A percentile compares a stretch with the other conserved stretches of the same genome.
phyloP scores from a whole-genome alignment of 192 early-diverging fungal species.

The Gaertneriomyces sp. region DNA sequence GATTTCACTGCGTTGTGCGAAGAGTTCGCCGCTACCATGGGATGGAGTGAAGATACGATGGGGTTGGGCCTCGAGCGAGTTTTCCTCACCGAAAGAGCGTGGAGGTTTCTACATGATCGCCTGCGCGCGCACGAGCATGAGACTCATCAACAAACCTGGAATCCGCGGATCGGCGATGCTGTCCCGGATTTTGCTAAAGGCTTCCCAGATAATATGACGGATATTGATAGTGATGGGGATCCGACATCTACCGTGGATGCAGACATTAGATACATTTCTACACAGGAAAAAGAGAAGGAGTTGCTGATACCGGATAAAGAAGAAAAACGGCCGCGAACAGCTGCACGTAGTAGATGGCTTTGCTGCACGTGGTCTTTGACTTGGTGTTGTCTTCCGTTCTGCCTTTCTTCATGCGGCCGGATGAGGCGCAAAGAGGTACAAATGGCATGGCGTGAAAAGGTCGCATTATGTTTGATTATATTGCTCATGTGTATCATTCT shows the following conservation, averaged over 20 bases:
- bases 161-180: slow-evolving; percentile 3
- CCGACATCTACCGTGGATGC: background rate
- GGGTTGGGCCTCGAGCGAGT: slow-evolving; percentile 22
- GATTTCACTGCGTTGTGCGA: slow-evolving; percentile 23
- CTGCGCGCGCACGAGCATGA: slow-evolving; percentile 24
- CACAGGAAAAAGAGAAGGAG: slow-evolving; percentile 1
- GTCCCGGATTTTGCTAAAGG: slow-evolving; percentile 8
- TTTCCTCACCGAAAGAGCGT: slow-evolving; percentile 32
- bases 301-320: slow-evolving; percentile 1
- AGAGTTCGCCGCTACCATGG: slow-evolving; percentile 24
- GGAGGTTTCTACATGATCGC: slow-evolving; percentile 27
- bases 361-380: slow-evolving; percentile 72
- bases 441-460: slow-evolving; percentile 92
- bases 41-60: slow-evolving; percentile 27
- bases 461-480: slow-evolving; percentile 76
- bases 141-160: background rate
- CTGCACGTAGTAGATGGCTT: slow-evolving; percentile 46
- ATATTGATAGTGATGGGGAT: slow-evolving; percentile 20
- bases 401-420: slow-evolving; percentile 52
- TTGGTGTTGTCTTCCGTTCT: slow-evolving; percentile 68
- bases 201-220: slow-evolving; percentile 16
- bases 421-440: slow-evolving; percentile 79
- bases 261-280: slow-evolving; percentile 12
- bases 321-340: background rate
- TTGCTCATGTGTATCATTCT: slow-evolving; percentile 63